Percentiles rank a stretch among this genome's conserved stretches.
Conservation (phyloP, 805 yeast species). For the Komagataella pseudopastoris region DNA sequence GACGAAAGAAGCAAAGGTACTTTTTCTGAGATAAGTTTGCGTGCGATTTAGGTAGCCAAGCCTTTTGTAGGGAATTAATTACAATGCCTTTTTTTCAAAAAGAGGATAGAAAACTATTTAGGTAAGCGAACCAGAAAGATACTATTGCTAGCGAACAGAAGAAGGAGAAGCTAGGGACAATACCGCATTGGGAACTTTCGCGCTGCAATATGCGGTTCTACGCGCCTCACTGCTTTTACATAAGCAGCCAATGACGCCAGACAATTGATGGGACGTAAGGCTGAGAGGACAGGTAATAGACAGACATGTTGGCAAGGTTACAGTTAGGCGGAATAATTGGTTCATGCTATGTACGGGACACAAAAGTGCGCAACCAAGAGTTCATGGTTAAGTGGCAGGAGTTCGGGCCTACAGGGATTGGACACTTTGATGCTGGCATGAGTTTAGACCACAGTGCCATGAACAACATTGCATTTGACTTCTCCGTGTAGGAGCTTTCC, state of each 20-base stretch:
- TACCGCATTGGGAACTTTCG: background rate
- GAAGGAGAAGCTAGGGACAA: background rate
- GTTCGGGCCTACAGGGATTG: too few species aligned
- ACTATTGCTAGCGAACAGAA: background rate
- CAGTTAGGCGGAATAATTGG: background rate
- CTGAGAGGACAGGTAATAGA: background rate
- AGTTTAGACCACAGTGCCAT: background rate
- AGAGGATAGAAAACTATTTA: background rate
- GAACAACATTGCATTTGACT: background rate
- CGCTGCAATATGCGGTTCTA: background rate
- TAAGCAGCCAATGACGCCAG: background rate
- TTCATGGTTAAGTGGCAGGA: too few species aligned
- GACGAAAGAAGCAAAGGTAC: background rate
- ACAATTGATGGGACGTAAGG: background rate
- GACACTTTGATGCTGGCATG: background rate
- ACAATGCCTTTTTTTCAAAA: background rate
- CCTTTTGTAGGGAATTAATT: background rate
- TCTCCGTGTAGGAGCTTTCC: background rate
- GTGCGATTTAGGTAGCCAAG: background rate
- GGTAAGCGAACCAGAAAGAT: slow-evolving; percentile 5
- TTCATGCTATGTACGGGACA: background rate
- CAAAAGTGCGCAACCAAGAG: background rate
- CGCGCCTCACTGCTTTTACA: background rate
- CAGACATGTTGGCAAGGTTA: background rate
- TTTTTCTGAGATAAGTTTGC: background rate